A percentile compares a stretch with the other conserved stretches of the same genome.
Evolutionary conservation across 805 yeast genomes (phyloP).

Genomic region (Lachancea thermotolerans): DNA sequence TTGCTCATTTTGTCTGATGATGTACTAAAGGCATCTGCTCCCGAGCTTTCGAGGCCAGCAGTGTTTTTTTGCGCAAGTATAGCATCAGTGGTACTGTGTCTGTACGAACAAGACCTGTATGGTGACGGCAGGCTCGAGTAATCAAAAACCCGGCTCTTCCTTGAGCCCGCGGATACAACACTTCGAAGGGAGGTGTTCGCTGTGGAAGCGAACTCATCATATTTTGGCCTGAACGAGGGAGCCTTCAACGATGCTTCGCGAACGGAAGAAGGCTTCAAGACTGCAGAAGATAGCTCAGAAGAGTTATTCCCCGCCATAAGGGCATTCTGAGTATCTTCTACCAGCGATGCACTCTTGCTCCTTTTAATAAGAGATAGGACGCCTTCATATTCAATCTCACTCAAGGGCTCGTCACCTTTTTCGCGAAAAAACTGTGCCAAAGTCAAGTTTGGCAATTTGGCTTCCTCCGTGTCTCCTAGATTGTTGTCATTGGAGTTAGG

Average conservation of each 20-base stretch:
- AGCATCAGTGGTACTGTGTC: conserved; percentile 20
- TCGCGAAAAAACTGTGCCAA: conserved; percentile 62
- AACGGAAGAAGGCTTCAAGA: conserved; percentile 6
- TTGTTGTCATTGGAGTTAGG: conserved; percentile 2
- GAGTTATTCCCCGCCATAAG: not conserved
- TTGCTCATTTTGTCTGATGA: conserved; percentile 34
- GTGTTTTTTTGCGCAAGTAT: conserved; percentile 1
- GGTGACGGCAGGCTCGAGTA: conserved; percentile 36
- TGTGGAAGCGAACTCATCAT: conserved; percentile 19
- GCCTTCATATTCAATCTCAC: conserved; percentile 76
- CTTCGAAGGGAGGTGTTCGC: conserved; percentile 16
- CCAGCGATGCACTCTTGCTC: conserved; percentile 3
- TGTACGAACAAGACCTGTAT: conserved; percentile 31
- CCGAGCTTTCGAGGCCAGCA: not conserved
- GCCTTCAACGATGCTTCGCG: conserved; percentile 18
- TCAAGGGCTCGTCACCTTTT: conserved; percentile 69
- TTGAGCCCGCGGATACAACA: conserved; percentile 17
- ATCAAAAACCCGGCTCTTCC: conserved; percentile 32
- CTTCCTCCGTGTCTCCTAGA: conserved; percentile 8
- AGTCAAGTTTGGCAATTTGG: conserved; percentile 38
- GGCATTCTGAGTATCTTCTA: conserved; percentile 7
- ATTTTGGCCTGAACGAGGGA: conserved; percentile 35
- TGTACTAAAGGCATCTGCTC: conserved; percentile 3
- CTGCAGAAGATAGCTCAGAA: conserved; percentile 1
- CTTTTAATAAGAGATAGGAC: conserved; percentile 53